phyloP scores from a whole-genome alignment of 2,329 filamentous ascomycete species.

The Pseudogymnoascus sp. region DNA sequence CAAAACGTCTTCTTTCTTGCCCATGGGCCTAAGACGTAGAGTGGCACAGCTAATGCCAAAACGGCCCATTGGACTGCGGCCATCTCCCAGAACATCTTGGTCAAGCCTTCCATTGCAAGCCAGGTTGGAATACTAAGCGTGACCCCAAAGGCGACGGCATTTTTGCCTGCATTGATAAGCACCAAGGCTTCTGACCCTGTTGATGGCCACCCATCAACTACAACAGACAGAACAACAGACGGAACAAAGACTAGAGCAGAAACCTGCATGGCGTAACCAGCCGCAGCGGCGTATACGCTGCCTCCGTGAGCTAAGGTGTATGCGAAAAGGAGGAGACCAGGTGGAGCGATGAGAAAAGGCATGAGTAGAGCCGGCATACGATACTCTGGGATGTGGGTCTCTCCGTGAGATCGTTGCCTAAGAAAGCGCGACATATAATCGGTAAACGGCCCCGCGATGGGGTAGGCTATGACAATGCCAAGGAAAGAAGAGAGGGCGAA shows the following conservation, averaged over 20 bases:
- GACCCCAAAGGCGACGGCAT: slow-evolving; percentile 20
- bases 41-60: slow-evolving; percentile 23
- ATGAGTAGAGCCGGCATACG: slow-evolving; percentile 31
- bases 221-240: slow-evolving; percentile 29
- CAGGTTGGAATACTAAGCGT: slow-evolving; percentile 18
- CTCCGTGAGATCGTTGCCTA: slow-evolving; percentile 25
- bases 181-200: slow-evolving; percentile 28
- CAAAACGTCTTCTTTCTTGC: background rate
- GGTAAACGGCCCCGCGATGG: slow-evolving; percentile 22
- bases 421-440: slow-evolving; percentile 29
- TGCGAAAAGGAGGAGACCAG: slow-evolving; percentile 28
- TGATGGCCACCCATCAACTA: slow-evolving; percentile 27
- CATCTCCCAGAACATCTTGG: slow-evolving; percentile 30
- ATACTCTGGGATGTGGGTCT: slow-evolving; percentile 32
- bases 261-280: slow-evolving; percentile 25
- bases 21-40: slow-evolving; percentile 26
- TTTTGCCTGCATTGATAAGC: slow-evolving; percentile 28
- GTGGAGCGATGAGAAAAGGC: slow-evolving; percentile 29
- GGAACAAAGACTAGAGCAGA: slow-evolving; percentile 27
- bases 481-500: slow-evolving; percentile 28
- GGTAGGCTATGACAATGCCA: slow-evolving; percentile 23
- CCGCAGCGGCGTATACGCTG: slow-evolving; percentile 22
- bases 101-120: slow-evolving; percentile 24
- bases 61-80: slow-evolving; percentile 29
- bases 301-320: slow-evolving; percentile 23